Evolutionary conservation across 164 flowering plant genomes (phyloP).

Genomic region (Brasenia schreberi): DNA sequence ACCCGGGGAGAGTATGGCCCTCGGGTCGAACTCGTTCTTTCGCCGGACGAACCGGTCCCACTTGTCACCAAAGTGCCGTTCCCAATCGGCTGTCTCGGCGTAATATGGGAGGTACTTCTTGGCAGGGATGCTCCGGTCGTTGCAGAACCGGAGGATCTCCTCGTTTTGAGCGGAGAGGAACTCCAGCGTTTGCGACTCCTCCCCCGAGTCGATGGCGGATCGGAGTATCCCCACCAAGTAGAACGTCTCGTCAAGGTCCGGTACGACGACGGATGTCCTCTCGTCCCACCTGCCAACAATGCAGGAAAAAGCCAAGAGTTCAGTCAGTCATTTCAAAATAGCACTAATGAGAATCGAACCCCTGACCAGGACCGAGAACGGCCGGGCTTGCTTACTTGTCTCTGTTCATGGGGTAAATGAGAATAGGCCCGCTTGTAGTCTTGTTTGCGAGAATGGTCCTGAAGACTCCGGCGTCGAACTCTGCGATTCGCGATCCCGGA

Average conservation of each 20-base stretch:
- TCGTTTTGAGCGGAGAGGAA: slow-evolving; percentile 57
- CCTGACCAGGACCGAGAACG: not conserved
- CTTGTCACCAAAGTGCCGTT: slow-evolving; percentile 59
- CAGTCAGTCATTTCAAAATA: not conserved
- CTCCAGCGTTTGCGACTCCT: slow-evolving; percentile 39
- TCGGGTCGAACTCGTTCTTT: slow-evolving; percentile 66
- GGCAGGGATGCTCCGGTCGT: slow-evolving; percentile 36
- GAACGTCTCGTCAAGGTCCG: slow-evolving; percentile 71
- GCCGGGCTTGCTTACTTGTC: slow-evolving; percentile 48
- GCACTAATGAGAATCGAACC: not conserved
- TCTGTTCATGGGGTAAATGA: slow-evolving; percentile 93
- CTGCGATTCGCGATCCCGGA: slow-evolving; percentile 68
- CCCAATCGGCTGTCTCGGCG: slow-evolving; percentile 55
- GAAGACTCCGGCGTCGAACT: slow-evolving; percentile 75
- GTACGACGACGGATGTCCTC: slow-evolving; percentile 66
- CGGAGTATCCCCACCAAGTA: slow-evolving; percentile 74
- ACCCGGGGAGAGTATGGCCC: slow-evolving; percentile 66
- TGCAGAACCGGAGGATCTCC: slow-evolving; percentile 50
- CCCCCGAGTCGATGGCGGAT: slow-evolving; percentile 56
- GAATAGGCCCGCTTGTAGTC: slow-evolving; percentile 83
- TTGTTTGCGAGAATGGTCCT: slow-evolving; percentile 84
- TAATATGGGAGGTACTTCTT: slow-evolving; percentile 80
- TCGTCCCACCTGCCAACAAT: slow-evolving; percentile 56
- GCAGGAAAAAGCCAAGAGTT: not conserved
- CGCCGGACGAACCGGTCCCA: slow-evolving; percentile 43